Conservation (phyloP, 495 filamentous ascomycete genomes). For the Xylaria castorea region DNA sequence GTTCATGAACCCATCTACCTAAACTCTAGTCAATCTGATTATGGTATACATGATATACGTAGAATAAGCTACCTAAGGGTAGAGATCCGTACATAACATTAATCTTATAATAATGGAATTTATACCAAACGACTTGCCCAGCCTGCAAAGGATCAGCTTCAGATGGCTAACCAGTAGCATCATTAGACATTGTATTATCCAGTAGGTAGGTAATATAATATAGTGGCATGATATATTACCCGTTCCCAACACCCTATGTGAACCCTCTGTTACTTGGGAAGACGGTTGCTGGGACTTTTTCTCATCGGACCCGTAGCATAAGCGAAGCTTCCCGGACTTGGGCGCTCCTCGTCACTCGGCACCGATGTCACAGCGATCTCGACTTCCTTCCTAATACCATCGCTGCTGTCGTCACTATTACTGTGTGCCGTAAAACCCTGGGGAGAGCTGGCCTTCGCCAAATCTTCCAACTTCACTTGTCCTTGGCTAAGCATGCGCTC, state of each 20-base stretch:
- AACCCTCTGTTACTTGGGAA: neutral
- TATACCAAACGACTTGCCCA: neutral
- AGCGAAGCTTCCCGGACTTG: neutral
- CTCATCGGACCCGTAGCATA: conserved; percentile 13
- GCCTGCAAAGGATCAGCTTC: neutral
- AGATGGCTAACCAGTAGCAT: neutral
- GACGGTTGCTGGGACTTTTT: conserved; percentile 8
- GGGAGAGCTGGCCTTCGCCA: conserved; percentile 19
- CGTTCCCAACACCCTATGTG: neutral
- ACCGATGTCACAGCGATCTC: conserved; percentile 21
- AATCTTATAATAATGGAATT: neutral
- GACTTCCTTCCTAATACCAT: conserved; percentile 24
- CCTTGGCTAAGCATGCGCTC: conserved; percentile 45
- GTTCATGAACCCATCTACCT: neutral
- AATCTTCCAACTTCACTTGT: conserved; percentile 39
- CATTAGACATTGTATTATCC: neutral
- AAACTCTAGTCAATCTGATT: too few relatives aligned
- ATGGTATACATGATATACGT: neutral
- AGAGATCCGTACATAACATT: neutral
- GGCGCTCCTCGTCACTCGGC: conserved; percentile 9
- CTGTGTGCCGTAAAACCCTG: neutral
- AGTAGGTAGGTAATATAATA: neutral
- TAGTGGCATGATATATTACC: too few relatives aligned
- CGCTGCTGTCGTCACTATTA: conserved; percentile 18
- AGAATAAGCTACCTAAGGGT: neutral